Conservation (phyloP, 1,284 basidiomycete genomes). For the Ustilago trichophora region DNA sequence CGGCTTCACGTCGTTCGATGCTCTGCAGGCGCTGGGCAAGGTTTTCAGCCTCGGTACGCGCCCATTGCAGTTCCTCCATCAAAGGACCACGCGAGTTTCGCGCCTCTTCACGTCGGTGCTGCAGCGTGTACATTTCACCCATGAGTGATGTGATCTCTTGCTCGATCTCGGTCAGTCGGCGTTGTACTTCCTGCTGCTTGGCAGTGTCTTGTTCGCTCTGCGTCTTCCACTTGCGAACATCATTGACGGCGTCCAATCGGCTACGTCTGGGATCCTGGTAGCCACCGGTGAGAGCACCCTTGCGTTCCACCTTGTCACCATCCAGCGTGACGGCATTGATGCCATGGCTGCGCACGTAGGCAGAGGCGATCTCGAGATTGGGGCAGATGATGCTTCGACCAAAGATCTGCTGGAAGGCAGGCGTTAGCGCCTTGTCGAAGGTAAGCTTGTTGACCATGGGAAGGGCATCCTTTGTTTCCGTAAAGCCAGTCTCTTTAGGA, state of each 20-base stretch:
- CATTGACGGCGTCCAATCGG: constrained; percentile 85
- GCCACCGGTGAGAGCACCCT: constrained; percentile 93
- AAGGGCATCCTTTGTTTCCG: constrained; percentile 81
- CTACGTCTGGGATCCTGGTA: constrained; percentile 92
- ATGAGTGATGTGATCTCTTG: constrained; percentile 84
- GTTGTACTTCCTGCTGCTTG: constrained; percentile 78
- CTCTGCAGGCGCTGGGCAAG: constrained; percentile 74
- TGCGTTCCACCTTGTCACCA: constrained; percentile 96
- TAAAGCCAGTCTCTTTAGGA: constrained; percentile 74
- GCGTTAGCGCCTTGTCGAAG: constrained; percentile 77
- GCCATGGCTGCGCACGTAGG: constrained; percentile 91
- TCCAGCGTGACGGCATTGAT: constrained; percentile 97
- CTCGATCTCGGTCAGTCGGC: constrained; percentile 77
- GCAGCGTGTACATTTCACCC: constrained; percentile 78
- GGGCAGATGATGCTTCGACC: constrained; percentile 95
- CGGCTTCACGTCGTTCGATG: constrained; percentile 76
- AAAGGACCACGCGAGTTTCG: constrained; percentile 77
- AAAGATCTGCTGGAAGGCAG: constrained; percentile 97
- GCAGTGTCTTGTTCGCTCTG: constrained; percentile 77
- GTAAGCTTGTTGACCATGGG: constrained; percentile 79
- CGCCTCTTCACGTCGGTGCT: constrained; percentile 77
- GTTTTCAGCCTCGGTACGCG: constrained; percentile 78
- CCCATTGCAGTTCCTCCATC: constrained; percentile 73
- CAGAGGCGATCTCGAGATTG: constrained; percentile 88
- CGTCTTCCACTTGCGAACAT: constrained; percentile 78